phyloP scores from a whole-genome alignment of 179 eudicot species.

The Nepenthes alata region DNA sequence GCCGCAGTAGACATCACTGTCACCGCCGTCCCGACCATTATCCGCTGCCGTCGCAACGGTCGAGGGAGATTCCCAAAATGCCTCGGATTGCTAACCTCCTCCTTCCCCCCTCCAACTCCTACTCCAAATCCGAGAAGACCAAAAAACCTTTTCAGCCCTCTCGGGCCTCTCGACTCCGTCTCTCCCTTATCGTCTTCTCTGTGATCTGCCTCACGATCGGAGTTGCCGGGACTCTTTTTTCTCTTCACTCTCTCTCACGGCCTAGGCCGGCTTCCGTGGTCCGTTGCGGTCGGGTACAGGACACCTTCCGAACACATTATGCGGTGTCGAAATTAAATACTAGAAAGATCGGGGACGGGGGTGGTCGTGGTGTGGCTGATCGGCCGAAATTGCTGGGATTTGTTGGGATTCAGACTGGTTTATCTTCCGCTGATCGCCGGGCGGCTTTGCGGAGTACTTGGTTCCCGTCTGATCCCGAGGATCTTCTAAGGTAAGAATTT shows the following conservation, averaged over 20 bases:
- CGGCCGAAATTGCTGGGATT: conserved; percentile 49
- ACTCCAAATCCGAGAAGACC: conserved; percentile 36
- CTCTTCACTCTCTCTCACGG: conserved; percentile 31
- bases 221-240: conserved; percentile 28
- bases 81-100: conserved; percentile 8
- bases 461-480: conserved; percentile 58
- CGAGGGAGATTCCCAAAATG: background rate
- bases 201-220: conserved; percentile 28
- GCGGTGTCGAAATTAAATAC: conserved; percentile 8
- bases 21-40: conserved; percentile 1
- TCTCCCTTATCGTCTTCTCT: conserved; percentile 20
- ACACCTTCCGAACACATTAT: conserved; percentile 37
- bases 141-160: conserved; percentile 21
- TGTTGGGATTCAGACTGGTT: conserved; percentile 55
- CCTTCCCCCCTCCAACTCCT: conserved; percentile 10
- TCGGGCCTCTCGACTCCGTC: conserved; percentile 6
- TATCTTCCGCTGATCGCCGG: conserved; percentile 31
- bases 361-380: conserved; percentile 13
- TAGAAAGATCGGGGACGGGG: conserved; percentile 13
- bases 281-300: conserved; percentile 41
- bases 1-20: background rate
- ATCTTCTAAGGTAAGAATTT: conserved; percentile 31
- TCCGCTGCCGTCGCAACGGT: conserved; percentile 1
- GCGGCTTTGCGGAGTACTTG: conserved; percentile 42
- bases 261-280: conserved; percentile 21